These are phyloP conservation scores for Tolypocladium ophioglossoides DNA, from an alignment of 2,329 filamentous ascomycete species.

Conservation along the genomic window DNA sequence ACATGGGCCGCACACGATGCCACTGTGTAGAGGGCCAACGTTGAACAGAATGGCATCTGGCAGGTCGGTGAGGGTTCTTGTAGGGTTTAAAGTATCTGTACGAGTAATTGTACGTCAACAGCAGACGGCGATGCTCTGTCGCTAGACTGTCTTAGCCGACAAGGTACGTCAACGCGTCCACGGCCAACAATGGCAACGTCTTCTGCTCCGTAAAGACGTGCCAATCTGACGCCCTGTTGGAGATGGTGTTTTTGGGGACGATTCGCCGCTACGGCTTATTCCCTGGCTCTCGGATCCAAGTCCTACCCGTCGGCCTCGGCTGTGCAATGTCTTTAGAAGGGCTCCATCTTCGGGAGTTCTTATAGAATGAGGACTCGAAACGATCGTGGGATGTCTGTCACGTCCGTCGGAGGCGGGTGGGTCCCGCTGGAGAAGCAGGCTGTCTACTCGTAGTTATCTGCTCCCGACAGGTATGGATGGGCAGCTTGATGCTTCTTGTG, in stretches of 20 bases:
- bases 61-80: neutral
- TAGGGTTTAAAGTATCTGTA: neutral
- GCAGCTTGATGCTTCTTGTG: too few species aligned
- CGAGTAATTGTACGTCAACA: neutral
- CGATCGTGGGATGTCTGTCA: too few species aligned
- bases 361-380: neutral
- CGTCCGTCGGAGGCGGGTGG: too few species aligned
- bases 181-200: neutral
- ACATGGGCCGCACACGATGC: neutral
- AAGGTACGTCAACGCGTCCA: neutral
- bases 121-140: neutral
- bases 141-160: neutral
- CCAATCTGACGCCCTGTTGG: neutral
- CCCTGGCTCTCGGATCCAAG: neutral
- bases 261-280: neutral
- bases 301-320: neutral
- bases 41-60: neutral
- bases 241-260: neutral
- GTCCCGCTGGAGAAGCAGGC: too few species aligned
- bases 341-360: too few species aligned
- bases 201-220: too few species aligned
- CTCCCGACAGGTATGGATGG: too few species aligned
- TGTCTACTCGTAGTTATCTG: too few species aligned
- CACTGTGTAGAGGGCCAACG: neutral
- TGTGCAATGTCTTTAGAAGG: neutral